Percentiles rank a stretch among this genome's conserved stretches.
Conservation (phyloP, 345 rosid species). For the Turnera subulata region DNA sequence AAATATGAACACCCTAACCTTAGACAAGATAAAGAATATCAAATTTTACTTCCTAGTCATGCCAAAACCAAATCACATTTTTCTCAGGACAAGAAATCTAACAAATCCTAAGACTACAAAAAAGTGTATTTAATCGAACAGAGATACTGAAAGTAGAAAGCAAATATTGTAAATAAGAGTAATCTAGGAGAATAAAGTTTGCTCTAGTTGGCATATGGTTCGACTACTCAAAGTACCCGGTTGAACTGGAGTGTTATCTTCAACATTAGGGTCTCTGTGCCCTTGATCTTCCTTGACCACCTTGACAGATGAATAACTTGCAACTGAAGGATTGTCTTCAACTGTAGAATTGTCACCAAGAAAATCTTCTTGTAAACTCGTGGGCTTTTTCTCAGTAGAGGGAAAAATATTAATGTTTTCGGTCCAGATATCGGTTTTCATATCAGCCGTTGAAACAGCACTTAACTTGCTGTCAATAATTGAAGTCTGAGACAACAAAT, state of each 20-base stretch:
- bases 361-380: conserved; percentile 9
- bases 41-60: too few species aligned
- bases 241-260: conserved; percentile 24
- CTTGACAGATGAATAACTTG: conserved; percentile 13
- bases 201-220: conserved; percentile 18
- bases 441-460: too few species aligned
- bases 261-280: conserved; percentile 28
- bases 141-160: too few species aligned
- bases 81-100: too few species aligned
- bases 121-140: too few species aligned
- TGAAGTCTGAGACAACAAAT: too few species aligned
- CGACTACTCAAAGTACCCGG: conserved; percentile 16
- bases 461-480: too few species aligned
- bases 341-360: conserved; percentile 16
- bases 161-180: not conserved
- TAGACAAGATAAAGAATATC: too few species aligned
- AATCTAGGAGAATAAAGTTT: conserved; percentile 14
- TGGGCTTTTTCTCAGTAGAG: conserved; percentile 19
- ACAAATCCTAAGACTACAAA: too few species aligned
- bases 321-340: conserved; percentile 19
- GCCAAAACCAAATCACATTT: too few species aligned
- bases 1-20: too few species aligned
- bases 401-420: conserved; percentile 6
- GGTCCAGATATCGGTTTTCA: too few species aligned
- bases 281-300: conserved; percentile 24